These are phyloP conservation scores for Pyrenophora tritici-repentis DNA, from an alignment of 2,329 filamentous ascomycete species.

Conservation along the genomic window DNA sequence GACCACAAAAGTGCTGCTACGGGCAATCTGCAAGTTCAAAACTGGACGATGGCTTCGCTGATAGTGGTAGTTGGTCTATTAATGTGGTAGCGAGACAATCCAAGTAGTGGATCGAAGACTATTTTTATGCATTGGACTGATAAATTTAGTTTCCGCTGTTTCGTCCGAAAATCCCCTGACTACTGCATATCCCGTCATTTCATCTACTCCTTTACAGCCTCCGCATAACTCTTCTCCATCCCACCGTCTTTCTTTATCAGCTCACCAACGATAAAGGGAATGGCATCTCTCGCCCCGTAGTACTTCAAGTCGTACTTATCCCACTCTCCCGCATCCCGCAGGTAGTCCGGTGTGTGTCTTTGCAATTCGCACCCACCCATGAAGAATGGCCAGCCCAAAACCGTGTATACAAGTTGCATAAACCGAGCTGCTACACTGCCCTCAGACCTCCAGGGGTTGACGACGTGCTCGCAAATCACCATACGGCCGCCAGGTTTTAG, in stretches of 20 bases:
- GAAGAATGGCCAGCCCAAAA: constrained; percentile 58
- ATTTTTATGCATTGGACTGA: no score
- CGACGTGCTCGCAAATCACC: constrained; percentile 62
- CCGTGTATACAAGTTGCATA: constrained; percentile 54
- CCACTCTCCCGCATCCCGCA: constrained; percentile 56
- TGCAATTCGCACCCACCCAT: constrained; percentile 58
- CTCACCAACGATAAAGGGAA: constrained; percentile 47
- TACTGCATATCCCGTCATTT: not conserved
- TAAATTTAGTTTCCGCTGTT: no score
- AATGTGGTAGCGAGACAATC: not conserved
- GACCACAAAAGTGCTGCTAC: constrained; percentile 22
- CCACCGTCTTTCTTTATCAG: constrained; percentile 38
- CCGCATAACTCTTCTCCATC: constrained; percentile 26
- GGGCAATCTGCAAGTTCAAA: not conserved
- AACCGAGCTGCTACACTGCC: constrained; percentile 53
- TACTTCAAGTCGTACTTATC: constrained; percentile 54
- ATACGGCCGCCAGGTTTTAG: constrained; percentile 61
- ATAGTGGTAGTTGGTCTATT: constrained; percentile 6
- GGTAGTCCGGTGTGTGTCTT: constrained; percentile 53
- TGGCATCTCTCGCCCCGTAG: constrained; percentile 31
- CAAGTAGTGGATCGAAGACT: not conserved
- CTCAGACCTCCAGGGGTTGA: constrained; percentile 55
- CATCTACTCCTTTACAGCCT: constrained; percentile 23
- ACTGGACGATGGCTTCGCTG: not conserved
- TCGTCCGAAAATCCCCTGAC: no score